Base-by-base conservation (phyloP, 306 rosid species). In the Sesbania bispinosa region DNA sequence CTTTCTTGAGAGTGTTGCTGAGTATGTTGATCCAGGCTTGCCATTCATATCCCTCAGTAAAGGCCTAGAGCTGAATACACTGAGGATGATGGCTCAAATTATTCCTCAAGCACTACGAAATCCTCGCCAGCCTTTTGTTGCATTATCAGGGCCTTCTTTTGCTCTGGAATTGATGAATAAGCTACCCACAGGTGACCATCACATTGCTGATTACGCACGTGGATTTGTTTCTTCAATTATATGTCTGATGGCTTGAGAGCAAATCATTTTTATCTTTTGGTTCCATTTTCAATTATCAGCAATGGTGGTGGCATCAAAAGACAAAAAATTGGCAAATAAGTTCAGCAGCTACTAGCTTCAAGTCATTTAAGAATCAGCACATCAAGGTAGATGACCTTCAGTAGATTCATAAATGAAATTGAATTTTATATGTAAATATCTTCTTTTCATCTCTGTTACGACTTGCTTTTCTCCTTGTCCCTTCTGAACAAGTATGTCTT, bases 141-240 rank as follows among this genome's bases (percentile, higher is more conserved):
- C 98, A 35, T 72, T 93, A 32, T 93, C 98, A 0, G 97, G 96
- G 77, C 98, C 98, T 79, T 93, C 98, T 47, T 90, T 93, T 78
- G 97, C 97, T 8, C 69, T 83, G 50, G 96, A 93, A 71, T 81
- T 93, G 53, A 88, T 90, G 97, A 91, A 90, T 71, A 83, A 85
- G 81, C 80, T 90, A 72, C 98, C 98, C 14, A 93, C 98, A 84
- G 97, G 98, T 93, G 52, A 69, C 29, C 29, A 83, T 81, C 27
- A 50, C 29, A 24, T 50, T 55, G 45, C 66, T 33, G 59, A 15
- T 35, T 41, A 35, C 29, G 35, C 0, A 0, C 38, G 69, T 48
- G 20, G 19, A 61, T 29, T 35, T 32, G 2, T 54, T 47, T 77
- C 13, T 69, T 30, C 29, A 13, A 14, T 7, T 45, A 5, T 68